Conservation (phyloP, 202 grass and related monocot genomes). For the Hordeum pubiflorum region DNA sequence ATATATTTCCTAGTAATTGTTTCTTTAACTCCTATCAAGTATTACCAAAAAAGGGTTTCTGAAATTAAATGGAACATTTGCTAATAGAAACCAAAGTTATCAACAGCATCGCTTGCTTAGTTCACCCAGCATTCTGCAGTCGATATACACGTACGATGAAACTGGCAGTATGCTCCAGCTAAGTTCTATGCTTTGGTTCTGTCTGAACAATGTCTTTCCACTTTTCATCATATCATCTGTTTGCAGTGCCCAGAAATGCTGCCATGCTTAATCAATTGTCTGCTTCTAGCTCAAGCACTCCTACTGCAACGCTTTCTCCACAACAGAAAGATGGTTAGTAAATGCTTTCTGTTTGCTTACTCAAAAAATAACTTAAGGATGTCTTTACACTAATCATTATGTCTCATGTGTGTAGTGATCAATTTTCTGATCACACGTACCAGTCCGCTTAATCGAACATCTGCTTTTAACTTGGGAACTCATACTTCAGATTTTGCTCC, state of each 20-base stretch:
- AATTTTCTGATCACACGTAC: background rate
- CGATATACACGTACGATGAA: background rate
- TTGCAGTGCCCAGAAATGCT: background rate
- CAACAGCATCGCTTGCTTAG: background rate
- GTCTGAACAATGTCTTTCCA: background rate
- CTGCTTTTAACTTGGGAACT: background rate
- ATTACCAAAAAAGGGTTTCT: background rate
- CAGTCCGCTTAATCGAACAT: background rate
- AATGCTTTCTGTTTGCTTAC: constrained; percentile 7
- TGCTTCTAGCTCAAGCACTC: constrained; percentile 6
- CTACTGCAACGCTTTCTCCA: background rate
- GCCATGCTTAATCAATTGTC: background rate
- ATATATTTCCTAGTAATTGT: background rate
- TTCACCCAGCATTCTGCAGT: background rate
- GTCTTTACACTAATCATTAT: background rate
- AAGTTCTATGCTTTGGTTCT: background rate
- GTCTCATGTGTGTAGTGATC: background rate
- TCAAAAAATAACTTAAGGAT: background rate
- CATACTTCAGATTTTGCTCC: background rate
- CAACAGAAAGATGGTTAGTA: constrained; percentile 15
- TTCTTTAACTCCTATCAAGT: background rate
- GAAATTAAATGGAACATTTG: background rate
- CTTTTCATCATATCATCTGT: background rate
- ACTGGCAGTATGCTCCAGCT: background rate
- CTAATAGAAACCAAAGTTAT: background rate